Evolutionary conservation across 768 basidiomycete genomes (phyloP), one percentile per base, ranked within the genome.

Genomic region (Phanerochaete carnosa): DNA sequence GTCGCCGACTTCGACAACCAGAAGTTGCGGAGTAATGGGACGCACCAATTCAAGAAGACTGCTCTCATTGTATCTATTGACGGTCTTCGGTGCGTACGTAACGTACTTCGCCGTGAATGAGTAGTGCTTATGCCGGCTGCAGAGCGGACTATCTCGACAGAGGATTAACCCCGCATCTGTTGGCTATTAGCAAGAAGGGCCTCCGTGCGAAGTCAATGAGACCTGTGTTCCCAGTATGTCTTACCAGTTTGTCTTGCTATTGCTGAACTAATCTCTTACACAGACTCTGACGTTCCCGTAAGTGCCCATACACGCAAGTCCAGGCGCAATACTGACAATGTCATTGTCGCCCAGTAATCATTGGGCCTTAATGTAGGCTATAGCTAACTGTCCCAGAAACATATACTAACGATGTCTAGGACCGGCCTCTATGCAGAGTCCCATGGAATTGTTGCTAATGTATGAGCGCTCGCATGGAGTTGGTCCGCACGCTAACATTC

Each of bases 241-340:
- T 43, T 12, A 9, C 19, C 26, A 28, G 6, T 11, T 13, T 55
- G 23, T 55, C 8, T 37, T 43, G 23, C 45, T 46, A 13, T 46
- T 19, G 5, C 45, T 19, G 45, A 54, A 32, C 53, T 65, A 15
- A 50, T 29, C 49, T 30, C 54, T 45, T 9, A 35, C 3, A 57
- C 62, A 93, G 91, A 92, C 92, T 1, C 72, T 94, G 65, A 96
- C 94, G 2, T 96, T 96, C 67, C 95, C 94, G 86, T 93, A 69
- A 80, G 90, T 80, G 26, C 7, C 51, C 6, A 19, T 32, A 52
- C n/a, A n/a, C 39, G 8, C 19, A 9, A 43, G 39, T 35, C 33
- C 13, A 13, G 13, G 33, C 7, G 4, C 22, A 15, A 16, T 51
- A 29, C 49, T 51, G 25, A 51, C 26, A 13, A 23, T 16, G 6